phyloP scores from a whole-genome alignment of 2,329 filamentous ascomycete genomes.

The Knufia petricola region DNA sequence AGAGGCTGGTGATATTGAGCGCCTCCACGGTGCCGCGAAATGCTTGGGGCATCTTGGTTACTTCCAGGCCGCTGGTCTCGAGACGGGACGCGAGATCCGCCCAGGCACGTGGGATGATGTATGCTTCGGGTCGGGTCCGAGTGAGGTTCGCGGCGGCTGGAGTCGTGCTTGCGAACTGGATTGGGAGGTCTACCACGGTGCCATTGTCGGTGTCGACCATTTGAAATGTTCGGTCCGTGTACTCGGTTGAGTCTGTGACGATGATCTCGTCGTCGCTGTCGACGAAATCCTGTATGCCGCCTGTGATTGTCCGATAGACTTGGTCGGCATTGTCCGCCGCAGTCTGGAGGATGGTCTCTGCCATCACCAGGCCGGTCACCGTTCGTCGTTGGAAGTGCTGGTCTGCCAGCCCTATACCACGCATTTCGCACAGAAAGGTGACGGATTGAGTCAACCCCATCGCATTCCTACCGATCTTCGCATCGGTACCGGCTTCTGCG shows the following conservation, averaged over 20 bases:
- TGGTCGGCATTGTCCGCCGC: conserved; percentile 4
- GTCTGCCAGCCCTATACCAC: conserved; percentile 12
- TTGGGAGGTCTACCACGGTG: conserved; percentile 4
- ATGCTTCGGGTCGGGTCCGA: conserved; percentile 8
- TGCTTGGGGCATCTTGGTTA: conserved; percentile 6
- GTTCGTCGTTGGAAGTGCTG: conserved; percentile 12
- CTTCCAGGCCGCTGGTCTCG: conserved; percentile 4
- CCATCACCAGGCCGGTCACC: conserved; percentile 9
- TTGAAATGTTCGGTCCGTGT: not conserved
- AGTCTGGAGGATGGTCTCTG: conserved; percentile 10
- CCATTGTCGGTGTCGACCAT: conserved; percentile 10
- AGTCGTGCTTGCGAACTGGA: conserved; percentile 3
- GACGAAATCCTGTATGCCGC: conserved; percentile 2
- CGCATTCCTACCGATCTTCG: conserved; percentile 11
- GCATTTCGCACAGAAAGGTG: conserved; percentile 11
- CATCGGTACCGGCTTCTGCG: conserved; percentile 11
- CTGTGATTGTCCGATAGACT: not conserved
- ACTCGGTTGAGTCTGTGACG: conserved; percentile 8
- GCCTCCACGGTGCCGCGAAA: conserved; percentile 8
- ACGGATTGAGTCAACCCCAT: conserved; percentile 12
- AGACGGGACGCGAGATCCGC: conserved; percentile 7
- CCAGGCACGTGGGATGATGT: conserved; percentile 10
- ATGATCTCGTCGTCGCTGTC: conserved; percentile 8
- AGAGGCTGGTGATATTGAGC: conserved; percentile 7
- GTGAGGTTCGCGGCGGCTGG: conserved; percentile 8